Evolutionary conservation across 768 basidiomycete genomes (phyloP).

Genomic region (Collybia sp.): DNA sequence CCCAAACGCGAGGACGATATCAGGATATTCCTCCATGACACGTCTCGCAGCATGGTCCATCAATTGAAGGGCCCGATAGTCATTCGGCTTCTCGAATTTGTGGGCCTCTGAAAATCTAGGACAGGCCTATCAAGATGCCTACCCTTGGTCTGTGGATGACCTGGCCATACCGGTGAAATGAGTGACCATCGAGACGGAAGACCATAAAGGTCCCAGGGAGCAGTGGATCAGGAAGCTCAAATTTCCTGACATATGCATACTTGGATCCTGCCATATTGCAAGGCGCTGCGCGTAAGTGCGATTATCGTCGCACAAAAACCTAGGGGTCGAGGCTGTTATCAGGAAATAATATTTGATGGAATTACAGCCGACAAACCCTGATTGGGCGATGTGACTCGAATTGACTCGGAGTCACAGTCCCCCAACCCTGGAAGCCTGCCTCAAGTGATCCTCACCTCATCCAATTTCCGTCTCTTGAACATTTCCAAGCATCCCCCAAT

Average conservation of each 20-base stretch:
- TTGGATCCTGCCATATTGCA: conserved; percentile 82
- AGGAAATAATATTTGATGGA: neutral
- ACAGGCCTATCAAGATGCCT: neutral
- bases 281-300: too few relatives aligned
- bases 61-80: conserved; percentile 75
- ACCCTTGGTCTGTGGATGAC: neutral
- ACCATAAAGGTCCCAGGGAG: conserved; percentile 83
- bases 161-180: conserved; percentile 75
- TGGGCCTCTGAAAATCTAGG: conserved; percentile 83
- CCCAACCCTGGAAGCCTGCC: too few relatives aligned
- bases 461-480: neutral
- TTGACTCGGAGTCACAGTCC: neutral
- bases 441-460: neutral
- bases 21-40: conserved; percentile 79
- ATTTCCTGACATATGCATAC: conserved; percentile 86
- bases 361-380: neutral
- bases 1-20: conserved; percentile 86
- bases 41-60: conserved; percentile 89
- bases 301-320: neutral
- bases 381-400: neutral
- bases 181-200: conserved; percentile 86
- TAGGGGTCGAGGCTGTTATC: neutral
- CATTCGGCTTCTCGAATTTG: conserved; percentile 86
- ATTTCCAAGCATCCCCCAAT: neutral
- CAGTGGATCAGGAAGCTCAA: conserved; percentile 84